Conservation (phyloP, 2,329 filamentous ascomycete genomes). For the Colletotrichum sp. region DNA sequence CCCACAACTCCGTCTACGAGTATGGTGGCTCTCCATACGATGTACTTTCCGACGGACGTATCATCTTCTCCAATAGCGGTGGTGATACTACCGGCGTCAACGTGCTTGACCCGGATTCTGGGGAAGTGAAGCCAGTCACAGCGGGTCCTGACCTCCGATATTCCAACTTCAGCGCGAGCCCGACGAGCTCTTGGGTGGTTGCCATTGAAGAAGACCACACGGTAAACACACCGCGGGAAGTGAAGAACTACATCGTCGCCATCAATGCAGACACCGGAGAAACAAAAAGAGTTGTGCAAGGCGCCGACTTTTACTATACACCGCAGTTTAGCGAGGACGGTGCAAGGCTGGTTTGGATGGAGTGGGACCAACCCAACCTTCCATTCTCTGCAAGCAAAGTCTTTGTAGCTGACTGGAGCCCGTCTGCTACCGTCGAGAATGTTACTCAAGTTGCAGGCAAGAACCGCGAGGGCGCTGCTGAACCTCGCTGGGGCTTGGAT, state of each 20-base stretch:
- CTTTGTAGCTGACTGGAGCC: conserved; percentile 46
- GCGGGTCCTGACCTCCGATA: conserved; percentile 41
- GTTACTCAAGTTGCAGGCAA: conserved; percentile 44
- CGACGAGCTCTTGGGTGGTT: conserved; percentile 45
- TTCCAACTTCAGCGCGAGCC: conserved; percentile 50
- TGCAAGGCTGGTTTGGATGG: conserved; percentile 52
- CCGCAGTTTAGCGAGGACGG: conserved; percentile 55
- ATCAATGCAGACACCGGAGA: conserved; percentile 45
- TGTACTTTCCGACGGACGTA: conserved; percentile 38
- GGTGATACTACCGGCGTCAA: conserved; percentile 45
- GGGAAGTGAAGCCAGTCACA: conserved; percentile 37
- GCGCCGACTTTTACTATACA: conserved; percentile 58
- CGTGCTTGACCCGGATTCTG: conserved; percentile 41
- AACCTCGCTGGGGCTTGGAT: conserved; percentile 56
- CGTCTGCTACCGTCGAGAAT: conserved; percentile 33
- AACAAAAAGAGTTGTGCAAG: conserved; percentile 42
- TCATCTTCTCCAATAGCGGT: conserved; percentile 50
- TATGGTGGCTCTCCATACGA: conserved; percentile 55
- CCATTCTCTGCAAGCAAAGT: conserved; percentile 54
- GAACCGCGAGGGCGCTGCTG: conserved; percentile 46
- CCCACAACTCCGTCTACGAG: conserved; percentile 53
- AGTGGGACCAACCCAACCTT: conserved; percentile 60
- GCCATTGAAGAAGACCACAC: conserved; percentile 58
- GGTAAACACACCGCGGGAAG: conserved; percentile 32
- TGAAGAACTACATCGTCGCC: conserved; percentile 43